These are phyloP conservation scores for Crotalaria pallida DNA, from an alignment of 306 rosid species.

Conservation along the genomic window DNA sequence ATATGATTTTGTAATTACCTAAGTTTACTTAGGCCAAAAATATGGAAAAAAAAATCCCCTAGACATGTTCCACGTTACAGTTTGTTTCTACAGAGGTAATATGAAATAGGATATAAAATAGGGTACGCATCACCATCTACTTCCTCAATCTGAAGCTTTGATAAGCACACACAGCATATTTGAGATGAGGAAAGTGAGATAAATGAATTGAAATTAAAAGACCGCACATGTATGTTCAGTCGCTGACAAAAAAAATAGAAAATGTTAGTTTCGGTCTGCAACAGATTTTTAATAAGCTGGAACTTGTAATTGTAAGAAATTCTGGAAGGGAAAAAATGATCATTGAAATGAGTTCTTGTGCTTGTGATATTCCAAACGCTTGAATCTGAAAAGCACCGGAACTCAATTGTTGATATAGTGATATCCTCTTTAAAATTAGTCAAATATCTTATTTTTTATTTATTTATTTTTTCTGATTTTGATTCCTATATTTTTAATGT, in stretches of 20 bases:
- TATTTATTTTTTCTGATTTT: too few species aligned
- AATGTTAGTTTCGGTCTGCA: neutral
- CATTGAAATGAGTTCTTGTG: neutral
- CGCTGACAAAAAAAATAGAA: neutral
- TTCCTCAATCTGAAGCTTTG: constrained; percentile 5
- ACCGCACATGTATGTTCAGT: neutral
- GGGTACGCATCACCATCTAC: neutral
- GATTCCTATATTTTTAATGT: too few species aligned
- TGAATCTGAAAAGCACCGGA: neutral
- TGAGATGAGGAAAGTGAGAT: neutral
- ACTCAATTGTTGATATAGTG: neutral
- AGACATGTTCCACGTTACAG: too few species aligned
- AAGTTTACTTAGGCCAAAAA: too few species aligned
- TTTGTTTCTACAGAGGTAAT: too few species aligned
- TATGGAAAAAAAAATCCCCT: too few species aligned
- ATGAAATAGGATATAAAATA: neutral
- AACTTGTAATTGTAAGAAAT: neutral
- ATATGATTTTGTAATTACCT: too few species aligned
- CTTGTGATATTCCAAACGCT: neutral
- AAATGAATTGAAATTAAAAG: constrained; percentile 8
- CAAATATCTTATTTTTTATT: too few species aligned
- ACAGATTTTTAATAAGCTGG: neutral
- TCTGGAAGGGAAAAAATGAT: neutral
- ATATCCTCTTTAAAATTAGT: too few species aligned
- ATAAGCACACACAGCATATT: neutral